A percentile compares a stretch with the other conserved stretches of the same genome.
phyloP scores from a whole-genome alignment of 345 rosid species.

The Lagerstroemia speciosa region DNA sequence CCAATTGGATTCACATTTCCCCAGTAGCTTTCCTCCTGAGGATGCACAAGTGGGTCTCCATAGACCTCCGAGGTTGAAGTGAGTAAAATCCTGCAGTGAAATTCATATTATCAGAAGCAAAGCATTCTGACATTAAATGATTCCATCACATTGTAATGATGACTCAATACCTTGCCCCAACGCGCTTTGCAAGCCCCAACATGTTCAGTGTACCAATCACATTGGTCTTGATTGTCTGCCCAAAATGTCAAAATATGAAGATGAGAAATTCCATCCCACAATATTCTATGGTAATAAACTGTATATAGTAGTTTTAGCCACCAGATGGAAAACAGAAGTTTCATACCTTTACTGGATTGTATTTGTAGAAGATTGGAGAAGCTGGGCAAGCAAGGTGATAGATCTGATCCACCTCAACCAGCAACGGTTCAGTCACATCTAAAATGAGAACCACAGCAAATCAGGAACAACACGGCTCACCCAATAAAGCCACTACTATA shows the following conservation, averaged over 20 bases:
- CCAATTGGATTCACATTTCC: slow-evolving; percentile 98
- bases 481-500: not conserved
- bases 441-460: not conserved
- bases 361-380: slow-evolving; percentile 92
- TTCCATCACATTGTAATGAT: not conserved
- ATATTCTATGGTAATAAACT: not conserved
- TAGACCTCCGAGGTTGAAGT: slow-evolving; percentile 96
- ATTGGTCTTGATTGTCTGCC: slow-evolving; percentile 92
- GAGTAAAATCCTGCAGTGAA: slow-evolving; percentile 59
- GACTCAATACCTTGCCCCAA: slow-evolving; percentile 69
- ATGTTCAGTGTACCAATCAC: slow-evolving; percentile 92
- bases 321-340: not conserved
- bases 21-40: slow-evolving; percentile 86
- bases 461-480: not conserved
- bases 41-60: slow-evolving; percentile 91
- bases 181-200: slow-evolving; percentile 98
- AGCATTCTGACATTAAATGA: not conserved
- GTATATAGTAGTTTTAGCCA: not conserved
- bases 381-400: slow-evolving; percentile 98
- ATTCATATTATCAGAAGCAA: not conserved
- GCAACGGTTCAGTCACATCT: slow-evolving; percentile 92
- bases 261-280: not conserved
- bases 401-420: slow-evolving; percentile 80
- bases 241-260: not conserved
- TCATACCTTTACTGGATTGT: slow-evolving; percentile 88